Percentiles rank a stretch among this genome's conserved stretches.
Evolutionary conservation across 2,329 filamentous ascomycete species (phyloP).

Genomic region (Neoarthrinium moseri): DNA sequence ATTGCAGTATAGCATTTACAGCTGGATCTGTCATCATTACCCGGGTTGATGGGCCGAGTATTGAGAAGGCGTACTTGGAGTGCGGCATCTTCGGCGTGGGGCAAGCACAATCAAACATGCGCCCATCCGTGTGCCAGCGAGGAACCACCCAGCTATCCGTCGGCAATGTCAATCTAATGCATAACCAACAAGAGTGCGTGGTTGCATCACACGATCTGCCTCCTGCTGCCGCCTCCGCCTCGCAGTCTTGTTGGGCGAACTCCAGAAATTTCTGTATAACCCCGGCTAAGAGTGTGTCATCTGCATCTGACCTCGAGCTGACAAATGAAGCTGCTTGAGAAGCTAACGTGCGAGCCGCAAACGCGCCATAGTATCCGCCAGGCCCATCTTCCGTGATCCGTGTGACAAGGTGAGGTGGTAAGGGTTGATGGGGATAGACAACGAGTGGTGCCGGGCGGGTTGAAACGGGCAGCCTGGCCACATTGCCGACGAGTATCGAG

Average conservation of each 20-base stretch:
- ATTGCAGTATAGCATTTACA: neutral
- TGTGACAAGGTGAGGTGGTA: too few species aligned
- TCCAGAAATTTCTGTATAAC: neutral
- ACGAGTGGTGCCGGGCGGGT: too few species aligned
- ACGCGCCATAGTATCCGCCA: neutral
- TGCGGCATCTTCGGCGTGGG: neutral
- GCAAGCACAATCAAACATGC: constrained; percentile 12
- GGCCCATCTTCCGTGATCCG: too few species aligned
- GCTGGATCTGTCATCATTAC: neutral
- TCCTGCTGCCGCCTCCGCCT: neutral
- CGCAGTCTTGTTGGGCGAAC: neutral
- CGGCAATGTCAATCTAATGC: constrained; percentile 7
- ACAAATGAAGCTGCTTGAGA: neutral
- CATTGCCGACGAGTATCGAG: too few species aligned
- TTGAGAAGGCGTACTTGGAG: constrained; percentile 13
- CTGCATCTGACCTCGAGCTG: neutral
- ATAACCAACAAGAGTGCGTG: constrained; percentile 10
- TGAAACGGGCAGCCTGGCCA: too few species aligned
- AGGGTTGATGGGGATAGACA: too few species aligned
- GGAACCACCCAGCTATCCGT: constrained; percentile 4
- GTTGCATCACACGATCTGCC: neutral
- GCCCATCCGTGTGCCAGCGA: constrained; percentile 12
- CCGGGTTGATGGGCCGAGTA: constrained; percentile 12
- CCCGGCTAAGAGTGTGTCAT: neutral
- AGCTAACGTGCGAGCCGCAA: neutral